Evolutionary conservation across 2,329 filamentous ascomycete species (phyloP), one percentile per base, ranked within the genome.

Genomic region (Aspergillus quadricinctus): DNA sequence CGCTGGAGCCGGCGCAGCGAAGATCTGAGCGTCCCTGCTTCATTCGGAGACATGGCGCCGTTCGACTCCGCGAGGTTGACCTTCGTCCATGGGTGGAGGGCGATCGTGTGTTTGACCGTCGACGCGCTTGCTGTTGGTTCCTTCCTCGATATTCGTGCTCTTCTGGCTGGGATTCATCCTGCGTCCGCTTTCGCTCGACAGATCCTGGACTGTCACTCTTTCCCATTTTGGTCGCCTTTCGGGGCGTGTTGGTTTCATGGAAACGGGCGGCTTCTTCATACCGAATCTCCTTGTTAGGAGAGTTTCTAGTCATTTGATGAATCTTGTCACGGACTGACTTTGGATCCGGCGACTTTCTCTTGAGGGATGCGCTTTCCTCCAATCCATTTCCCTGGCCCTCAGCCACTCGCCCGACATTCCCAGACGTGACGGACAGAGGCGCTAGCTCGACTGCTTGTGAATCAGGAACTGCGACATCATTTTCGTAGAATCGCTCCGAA

Each of bases 401-500:
- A 14, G 35, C 25, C 41, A 49, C 27, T 14, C 29, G 29, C 48
- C 41, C 46, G 23, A 59, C 50, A 19, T 46, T 55, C 48, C 55
- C 56, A 17, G 41, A 46, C 37, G 58, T 40, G 14, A 57, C 56
- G 19, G 35, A 45, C 21, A 57, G 29, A 53, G 55, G 58, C 23
- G 53, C 58, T 56, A 50, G 53, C 46, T 50, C 60, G 41, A 53
- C 29, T 7, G 56, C 48, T 35, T 27, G 19, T 27, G 57, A 37
- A 19, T 56, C 57, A 9, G 63, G 56, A 3, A 59, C 56, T 41
- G 55, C 49, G 40, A 60, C 55, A 28, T 66, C 66, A 54, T 72
- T 67, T 5, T 79, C 19, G 43, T 46, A 66, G 25, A 79, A 65
- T 57, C 77, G 66, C 61, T 80, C 78, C 2, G 77, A 80, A 1